A percentile compares a stretch with the other conserved stretches of the same genome.
These are phyloP conservation scores for Exophiala calicioides DNA, from an alignment of 2,329 filamentous ascomycete species.

Conservation along the genomic window DNA sequence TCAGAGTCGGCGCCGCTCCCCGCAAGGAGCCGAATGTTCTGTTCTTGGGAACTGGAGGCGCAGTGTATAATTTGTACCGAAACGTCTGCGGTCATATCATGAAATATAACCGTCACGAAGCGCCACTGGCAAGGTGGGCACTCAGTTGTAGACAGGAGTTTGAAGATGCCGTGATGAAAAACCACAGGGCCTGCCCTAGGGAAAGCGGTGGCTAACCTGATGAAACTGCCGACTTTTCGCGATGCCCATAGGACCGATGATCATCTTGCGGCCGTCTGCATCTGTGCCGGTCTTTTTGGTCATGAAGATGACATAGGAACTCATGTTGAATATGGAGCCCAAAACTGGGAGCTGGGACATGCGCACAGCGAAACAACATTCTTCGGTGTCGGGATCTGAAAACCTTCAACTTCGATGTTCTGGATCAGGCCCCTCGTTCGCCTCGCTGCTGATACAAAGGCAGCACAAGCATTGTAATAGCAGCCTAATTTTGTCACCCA, in stretches of 20 bases:
- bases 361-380: too few species aligned
- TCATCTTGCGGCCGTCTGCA: slow-evolving; percentile 67
- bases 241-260: slow-evolving; percentile 70
- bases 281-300: too few species aligned
- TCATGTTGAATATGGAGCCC: too few species aligned
- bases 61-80: slow-evolving; percentile 70
- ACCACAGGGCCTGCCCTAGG: slow-evolving; percentile 57
- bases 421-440: too few species aligned
- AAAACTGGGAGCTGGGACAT: too few species aligned
- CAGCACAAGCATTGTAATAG: too few species aligned
- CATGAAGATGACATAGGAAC: too few species aligned
- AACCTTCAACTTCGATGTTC: too few species aligned
- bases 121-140: slow-evolving; percentile 60
- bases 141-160: slow-evolving; percentile 67
- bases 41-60: slow-evolving; percentile 61
- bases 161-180: slow-evolving; percentile 59
- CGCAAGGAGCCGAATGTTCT: slow-evolving; percentile 55
- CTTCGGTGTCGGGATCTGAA: too few species aligned
- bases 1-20: slow-evolving; percentile 59
- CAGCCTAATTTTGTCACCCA: too few species aligned
- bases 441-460: too few species aligned
- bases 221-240: slow-evolving; percentile 66
- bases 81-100: slow-evolving; percentile 68
- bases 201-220: slow-evolving; percentile 59
- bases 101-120: slow-evolving; percentile 58